phyloP scores from a whole-genome alignment of 257 asterid species.

The Coffea canephora region DNA sequence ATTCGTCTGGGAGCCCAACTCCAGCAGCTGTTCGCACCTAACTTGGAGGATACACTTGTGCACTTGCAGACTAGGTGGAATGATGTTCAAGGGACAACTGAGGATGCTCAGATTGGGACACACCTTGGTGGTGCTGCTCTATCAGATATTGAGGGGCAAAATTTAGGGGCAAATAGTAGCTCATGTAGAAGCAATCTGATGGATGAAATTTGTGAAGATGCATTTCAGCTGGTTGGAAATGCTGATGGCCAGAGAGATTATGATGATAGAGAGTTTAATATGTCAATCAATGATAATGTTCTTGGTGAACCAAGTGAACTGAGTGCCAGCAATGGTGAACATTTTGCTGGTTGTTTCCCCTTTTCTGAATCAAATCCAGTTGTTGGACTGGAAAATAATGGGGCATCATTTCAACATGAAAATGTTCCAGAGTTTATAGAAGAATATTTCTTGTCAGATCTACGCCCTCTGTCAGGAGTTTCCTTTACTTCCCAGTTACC shows the following conservation, averaged over 20 bases:
- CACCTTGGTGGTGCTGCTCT: conserved; percentile 36
- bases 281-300: conserved; percentile 36
- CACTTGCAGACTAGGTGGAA: conserved; percentile 98
- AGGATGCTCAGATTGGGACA: conserved; percentile 33
- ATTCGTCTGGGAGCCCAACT: conserved; percentile 72
- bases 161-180: conserved; percentile 32
- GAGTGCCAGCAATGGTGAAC: conserved; percentile 21
- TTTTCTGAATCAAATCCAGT: conserved; percentile 23
- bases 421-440: conserved; percentile 61
- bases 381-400: conserved; percentile 33
- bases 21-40: conserved; percentile 86
- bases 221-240: conserved; percentile 53
- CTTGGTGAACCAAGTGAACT: conserved; percentile 30
- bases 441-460: conserved; percentile 80
- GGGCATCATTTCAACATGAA: conserved; percentile 41
- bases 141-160: conserved; percentile 38
- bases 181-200: conserved; percentile 50
- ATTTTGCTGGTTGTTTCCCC: conserved; percentile 20
- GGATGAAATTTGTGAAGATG: conserved; percentile 87
- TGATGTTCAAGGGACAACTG: conserved; percentile 55
- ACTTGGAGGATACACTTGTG: conserved; percentile 68
- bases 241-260: conserved; percentile 50
- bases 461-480: conserved; percentile 61
- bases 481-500: conserved; percentile 42
- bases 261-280: conserved; percentile 36